A percentile compares a stretch with the other conserved stretches of the same genome.
Evolutionary conservation across 371 early-diverging fungal genomes (phyloP).

Genomic region (Batkoa obscura): DNA sequence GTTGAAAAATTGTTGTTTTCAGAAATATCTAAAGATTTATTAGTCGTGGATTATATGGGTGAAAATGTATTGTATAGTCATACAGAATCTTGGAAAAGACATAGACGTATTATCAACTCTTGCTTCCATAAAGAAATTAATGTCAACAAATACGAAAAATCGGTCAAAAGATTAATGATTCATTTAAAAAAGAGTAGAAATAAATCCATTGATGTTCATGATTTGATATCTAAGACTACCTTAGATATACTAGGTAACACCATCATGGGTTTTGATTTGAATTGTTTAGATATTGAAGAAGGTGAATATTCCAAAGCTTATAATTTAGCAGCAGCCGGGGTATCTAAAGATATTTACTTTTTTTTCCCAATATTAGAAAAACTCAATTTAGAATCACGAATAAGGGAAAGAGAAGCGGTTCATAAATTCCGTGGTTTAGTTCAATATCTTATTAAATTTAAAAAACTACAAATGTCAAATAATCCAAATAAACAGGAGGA

Average conservation of each 20-base stretch:
- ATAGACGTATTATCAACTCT: neutral
- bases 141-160: neutral
- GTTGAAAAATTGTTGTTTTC: neutral
- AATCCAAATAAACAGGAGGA: too few relatives aligned
- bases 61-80: neutral
- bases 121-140: neutral
- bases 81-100: neutral
- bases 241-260: neutral
- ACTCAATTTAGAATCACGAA: neutral
- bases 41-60: neutral
- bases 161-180: neutral
- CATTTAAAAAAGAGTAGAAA: neutral
- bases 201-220: neutral
- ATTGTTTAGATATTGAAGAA: neutral
- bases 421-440: neutral
- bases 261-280: neutral
- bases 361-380: conserved; percentile 3
- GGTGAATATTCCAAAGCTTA: neutral
- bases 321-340: neutral
- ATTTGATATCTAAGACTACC: neutral
- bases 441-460: neutral
- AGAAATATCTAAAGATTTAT: neutral
- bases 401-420: neutral
- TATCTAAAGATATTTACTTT: conserved; percentile 1
- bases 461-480: too few relatives aligned